These are phyloP conservation scores for Calonectria ilicicola DNA, from an alignment of 2,329 filamentous ascomycete species.

Conservation along the genomic window DNA sequence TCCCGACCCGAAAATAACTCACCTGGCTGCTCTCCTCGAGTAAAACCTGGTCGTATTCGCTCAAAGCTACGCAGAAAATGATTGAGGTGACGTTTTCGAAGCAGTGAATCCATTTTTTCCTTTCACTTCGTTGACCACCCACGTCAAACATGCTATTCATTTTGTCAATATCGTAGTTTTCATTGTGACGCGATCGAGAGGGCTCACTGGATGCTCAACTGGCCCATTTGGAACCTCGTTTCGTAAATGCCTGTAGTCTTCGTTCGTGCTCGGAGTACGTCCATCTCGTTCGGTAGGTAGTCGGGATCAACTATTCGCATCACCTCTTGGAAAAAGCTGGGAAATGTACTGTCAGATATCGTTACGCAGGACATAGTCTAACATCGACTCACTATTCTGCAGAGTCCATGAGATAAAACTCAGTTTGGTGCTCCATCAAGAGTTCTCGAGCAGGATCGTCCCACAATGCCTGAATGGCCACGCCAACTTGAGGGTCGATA, in stretches of 20 bases:
- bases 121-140: conserved; percentile 94
- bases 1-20: conserved; percentile 35
- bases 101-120: conserved; percentile 99
- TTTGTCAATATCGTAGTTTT: conserved; percentile 33
- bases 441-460: conserved; percentile 85
- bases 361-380: neutral
- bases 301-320: conserved; percentile 84
- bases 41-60: conserved; percentile 97
- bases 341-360: conserved; percentile 17
- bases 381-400: conserved; percentile 85
- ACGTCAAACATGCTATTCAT: conserved; percentile 94
- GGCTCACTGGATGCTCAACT: conserved; percentile 96
- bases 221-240: conserved; percentile 98
- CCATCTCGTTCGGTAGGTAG: conserved; percentile 93
- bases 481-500: conserved; percentile 83
- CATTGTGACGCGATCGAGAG: neutral
- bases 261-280: conserved; percentile 93
- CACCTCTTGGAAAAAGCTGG: conserved; percentile 95
- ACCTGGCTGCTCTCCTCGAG: conserved; percentile 98
- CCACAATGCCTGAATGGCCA: conserved; percentile 90
- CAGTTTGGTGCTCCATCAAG: conserved; percentile 92
- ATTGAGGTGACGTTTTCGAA: conserved; percentile 99
- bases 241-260: conserved; percentile 99
- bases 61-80: conserved; percentile 98
- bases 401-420: conserved; percentile 99